phyloP scores from a whole-genome alignment of 31 red algal genomes.

The Odonthalia washingtoniensis region DNA sequence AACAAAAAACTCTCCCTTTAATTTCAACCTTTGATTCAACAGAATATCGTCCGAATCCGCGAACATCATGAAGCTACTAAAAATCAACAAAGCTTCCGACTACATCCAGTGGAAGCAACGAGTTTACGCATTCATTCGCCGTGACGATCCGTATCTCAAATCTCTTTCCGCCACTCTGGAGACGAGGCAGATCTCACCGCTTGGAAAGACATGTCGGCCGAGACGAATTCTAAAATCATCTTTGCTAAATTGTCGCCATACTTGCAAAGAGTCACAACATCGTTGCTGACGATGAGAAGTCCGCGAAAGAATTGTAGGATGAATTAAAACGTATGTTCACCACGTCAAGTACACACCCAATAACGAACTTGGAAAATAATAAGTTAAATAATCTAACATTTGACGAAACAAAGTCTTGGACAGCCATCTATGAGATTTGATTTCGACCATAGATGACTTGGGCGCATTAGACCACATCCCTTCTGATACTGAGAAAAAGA shows the following conservation, averaged over 20 bases:
- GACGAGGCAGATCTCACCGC: not conserved
- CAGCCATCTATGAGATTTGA: conserved; percentile 26
- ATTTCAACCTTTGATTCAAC: too few relatives aligned
- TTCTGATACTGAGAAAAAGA: conserved; percentile 13
- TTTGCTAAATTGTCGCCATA: not conserved
- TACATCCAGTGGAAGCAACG: conserved; percentile 2
- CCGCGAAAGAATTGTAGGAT: conserved; percentile 41
- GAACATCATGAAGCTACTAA: not conserved
- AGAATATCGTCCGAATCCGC: too few relatives aligned
- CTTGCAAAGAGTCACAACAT: not conserved
- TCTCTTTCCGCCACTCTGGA: not conserved
- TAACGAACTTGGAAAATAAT: conserved; percentile 13
- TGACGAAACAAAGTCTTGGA: conserved; percentile 15
- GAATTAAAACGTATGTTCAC: conserved; percentile 14
- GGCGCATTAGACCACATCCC: not conserved
- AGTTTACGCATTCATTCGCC: not conserved
- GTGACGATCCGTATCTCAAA: not conserved
- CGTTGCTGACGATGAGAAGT: conserved; percentile 32
- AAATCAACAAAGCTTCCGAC: not conserved
- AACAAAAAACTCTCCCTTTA: too few relatives aligned
- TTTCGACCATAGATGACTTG: conserved; percentile 26
- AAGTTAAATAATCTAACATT: not conserved
- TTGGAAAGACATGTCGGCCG: not conserved
- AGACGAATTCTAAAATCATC: conserved; percentile 18
- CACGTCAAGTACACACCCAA: not conserved